Percentiles rank a stretch among this genome's conserved stretches.
These are phyloP conservation scores for Dactylellina sp. DNA, from an alignment of 2,329 filamentous ascomycete genomes.

Conservation along the genomic window DNA sequence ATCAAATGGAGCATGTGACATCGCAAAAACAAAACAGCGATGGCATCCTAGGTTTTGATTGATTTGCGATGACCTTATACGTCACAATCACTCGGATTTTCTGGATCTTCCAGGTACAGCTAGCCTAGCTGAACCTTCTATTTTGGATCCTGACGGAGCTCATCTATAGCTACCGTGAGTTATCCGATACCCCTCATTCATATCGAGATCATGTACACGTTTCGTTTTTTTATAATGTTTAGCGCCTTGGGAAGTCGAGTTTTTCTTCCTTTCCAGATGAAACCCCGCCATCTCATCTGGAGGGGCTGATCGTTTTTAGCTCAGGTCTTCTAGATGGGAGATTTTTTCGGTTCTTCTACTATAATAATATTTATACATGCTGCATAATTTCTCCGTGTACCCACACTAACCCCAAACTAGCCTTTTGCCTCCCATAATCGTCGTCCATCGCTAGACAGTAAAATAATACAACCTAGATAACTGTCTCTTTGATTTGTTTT, in stretches of 20 bases:
- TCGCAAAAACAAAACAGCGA: background rate
- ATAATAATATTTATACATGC: conserved; percentile 2
- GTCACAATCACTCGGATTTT: background rate
- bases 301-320: too few species aligned
- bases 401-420: background rate
- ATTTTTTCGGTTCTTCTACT: background rate
- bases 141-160: background rate
- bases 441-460: background rate
- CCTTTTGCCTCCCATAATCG: background rate
- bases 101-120: background rate
- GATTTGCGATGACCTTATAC: conserved; percentile 16
- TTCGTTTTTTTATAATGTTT: too few species aligned
- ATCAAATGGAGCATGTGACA: conserved; percentile 10
- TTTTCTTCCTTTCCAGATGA: too few species aligned
- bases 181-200: too few species aligned
- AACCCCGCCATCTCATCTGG: too few species aligned
- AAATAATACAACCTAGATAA: background rate
- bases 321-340: background rate
- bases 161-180: too few species aligned
- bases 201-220: too few species aligned
- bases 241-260: too few species aligned
- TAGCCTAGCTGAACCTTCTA: too few species aligned
- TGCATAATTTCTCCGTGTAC: background rate
- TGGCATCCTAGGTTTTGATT: background rate
- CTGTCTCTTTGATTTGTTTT: conserved; percentile 1